Conservation (phyloP, 1,284 basidiomycete species). For the Tetrapyrgos nigripes region DNA sequence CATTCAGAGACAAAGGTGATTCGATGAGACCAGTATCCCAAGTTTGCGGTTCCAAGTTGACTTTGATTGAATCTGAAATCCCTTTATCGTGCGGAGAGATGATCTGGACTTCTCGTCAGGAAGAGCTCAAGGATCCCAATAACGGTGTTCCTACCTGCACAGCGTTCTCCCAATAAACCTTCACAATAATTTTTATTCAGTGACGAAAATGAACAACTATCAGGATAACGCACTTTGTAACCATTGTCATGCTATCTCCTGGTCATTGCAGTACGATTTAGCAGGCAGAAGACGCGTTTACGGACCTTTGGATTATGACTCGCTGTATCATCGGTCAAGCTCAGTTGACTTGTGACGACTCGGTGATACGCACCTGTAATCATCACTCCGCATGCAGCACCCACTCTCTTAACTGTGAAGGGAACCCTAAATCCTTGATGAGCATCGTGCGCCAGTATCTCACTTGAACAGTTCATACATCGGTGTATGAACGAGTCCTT, state of each 20-base stretch:
- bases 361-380: conserved; percentile 66
- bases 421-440: conserved; percentile 57
- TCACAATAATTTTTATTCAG: too few relatives aligned
- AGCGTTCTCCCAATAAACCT: conserved; percentile 89
- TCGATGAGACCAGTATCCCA: conserved; percentile 49
- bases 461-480: conserved; percentile 53
- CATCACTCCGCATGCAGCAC: conserved; percentile 85
- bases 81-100: conserved; percentile 82
- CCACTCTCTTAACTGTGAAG: conserved; percentile 70
- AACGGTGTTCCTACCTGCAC: conserved; percentile 82
- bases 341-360: conserved; percentile 2
- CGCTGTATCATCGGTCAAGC: conserved; percentile 47
- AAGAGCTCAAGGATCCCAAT: too few relatives aligned
- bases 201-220: conserved; percentile 6
- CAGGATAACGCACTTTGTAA: conserved; percentile 71
- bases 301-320: conserved; percentile 85
- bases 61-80: conserved; percentile 69
- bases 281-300: not conserved
- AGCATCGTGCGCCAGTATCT: not conserved
- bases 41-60: conserved; percentile 62
- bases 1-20: conserved; percentile 57
- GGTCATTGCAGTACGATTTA: not conserved
- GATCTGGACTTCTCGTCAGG: conserved; percentile 62
- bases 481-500: conserved; percentile 80
- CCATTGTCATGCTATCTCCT: conserved; percentile 79